phyloP scores from a whole-genome alignment of 352 stramenopile genomes.

The Halophytophthora polymorphica region DNA sequence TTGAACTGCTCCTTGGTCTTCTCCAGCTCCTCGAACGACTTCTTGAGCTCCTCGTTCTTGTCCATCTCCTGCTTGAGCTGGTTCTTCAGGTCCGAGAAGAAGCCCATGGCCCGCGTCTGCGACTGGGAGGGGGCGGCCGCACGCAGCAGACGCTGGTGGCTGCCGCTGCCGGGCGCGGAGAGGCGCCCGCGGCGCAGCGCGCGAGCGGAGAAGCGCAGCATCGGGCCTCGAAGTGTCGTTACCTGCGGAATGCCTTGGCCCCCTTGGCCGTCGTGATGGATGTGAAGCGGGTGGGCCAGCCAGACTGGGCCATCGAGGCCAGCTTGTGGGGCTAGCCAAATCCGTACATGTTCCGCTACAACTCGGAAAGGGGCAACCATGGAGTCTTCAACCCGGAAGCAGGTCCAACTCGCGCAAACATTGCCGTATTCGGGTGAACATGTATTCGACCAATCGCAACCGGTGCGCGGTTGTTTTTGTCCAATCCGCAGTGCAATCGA shows the following conservation, averaged over 20 bases:
- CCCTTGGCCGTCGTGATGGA: conserved; percentile 7
- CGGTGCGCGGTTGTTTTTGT: conserved; percentile 4
- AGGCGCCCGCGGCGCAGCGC: conserved; percentile 22
- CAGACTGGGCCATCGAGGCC: background rate
- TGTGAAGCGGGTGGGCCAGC: conserved; percentile 15
- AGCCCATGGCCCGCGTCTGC: conserved; percentile 57
- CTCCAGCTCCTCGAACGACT: conserved; percentile 71
- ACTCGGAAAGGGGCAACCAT: no score
- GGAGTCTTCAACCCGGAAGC: no score
- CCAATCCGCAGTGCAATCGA: conserved; percentile 14
- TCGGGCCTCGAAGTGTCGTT: conserved; percentile 5
- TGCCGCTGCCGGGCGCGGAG: conserved; percentile 5
- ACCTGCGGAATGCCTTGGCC: background rate
- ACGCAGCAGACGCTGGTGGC: conserved; percentile 2
- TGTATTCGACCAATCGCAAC: conserved; percentile 1
- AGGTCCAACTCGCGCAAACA: no score
- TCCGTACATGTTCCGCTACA: no score
- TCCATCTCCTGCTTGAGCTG: conserved; percentile 78
- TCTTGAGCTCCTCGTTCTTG: conserved; percentile 80
- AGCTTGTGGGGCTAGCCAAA: no score
- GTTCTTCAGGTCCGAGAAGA: conserved; percentile 80
- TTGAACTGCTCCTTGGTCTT: conserved; percentile 73
- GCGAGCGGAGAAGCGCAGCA: conserved; percentile 32
- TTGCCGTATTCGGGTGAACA: no score
- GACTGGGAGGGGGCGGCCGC: conserved; percentile 2